Conservation (phyloP, 129 eudicot genomes). For the Centella asiatica region DNA sequence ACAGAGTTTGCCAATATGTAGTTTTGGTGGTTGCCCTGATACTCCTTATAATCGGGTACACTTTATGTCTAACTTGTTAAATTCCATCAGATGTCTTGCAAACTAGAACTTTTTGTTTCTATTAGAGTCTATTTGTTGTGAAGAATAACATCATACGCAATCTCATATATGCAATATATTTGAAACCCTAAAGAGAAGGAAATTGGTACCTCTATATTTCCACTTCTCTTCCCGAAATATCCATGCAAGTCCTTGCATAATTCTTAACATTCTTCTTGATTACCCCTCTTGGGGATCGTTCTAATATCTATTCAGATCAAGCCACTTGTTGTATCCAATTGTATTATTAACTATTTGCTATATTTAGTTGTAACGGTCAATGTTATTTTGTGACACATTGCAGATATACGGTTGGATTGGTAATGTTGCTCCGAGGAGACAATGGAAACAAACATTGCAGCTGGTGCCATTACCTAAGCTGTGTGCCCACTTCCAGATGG, state of each 20-base stretch:
- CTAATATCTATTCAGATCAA: no score
- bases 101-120: not conserved
- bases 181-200: not conserved
- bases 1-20: slow-evolving; percentile 16
- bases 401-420: slow-evolving; percentile 63
- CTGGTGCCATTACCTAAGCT: slow-evolving; percentile 87
- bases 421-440: slow-evolving; percentile 75
- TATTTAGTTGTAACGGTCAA: no score
- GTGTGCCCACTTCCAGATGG: slow-evolving; percentile 86
- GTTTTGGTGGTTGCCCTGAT: slow-evolving; percentile 41
- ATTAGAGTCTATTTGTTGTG: not conserved
- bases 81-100: not conserved
- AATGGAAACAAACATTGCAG: slow-evolving; percentile 69
- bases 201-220: not conserved
- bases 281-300: no score
- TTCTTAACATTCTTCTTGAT: no score
- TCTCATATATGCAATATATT: not conserved
- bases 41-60: slow-evolving; percentile 71
- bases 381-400: not conserved
- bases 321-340: not conserved
- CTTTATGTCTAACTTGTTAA: not conserved
- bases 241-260: no score
- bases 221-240: not conserved
- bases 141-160: not conserved
- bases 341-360: not conserved